Base-by-base conservation (phyloP, 257 asterid species). In the Lithospermum erythrorhizon region DNA sequence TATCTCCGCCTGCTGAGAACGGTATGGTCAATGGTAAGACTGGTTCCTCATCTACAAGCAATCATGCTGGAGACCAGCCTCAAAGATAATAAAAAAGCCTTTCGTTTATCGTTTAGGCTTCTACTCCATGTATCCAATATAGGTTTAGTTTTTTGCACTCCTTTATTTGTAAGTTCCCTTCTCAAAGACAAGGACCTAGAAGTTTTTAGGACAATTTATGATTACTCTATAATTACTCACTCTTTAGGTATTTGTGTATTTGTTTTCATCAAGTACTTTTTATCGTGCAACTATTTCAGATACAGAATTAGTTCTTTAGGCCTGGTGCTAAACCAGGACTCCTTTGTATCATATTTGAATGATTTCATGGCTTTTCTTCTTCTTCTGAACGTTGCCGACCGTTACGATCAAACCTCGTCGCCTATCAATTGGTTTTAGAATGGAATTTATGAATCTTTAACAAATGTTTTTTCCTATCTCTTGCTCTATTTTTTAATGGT, bases 31-130 rank as follows among this genome's bases (percentile, higher is more conserved):
- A 81, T 24, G 86, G 94, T 11, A 78, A 91, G 70, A 55, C 78
- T 20, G 95, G 88, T 60, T 83, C 95, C 0, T 75, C 93, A 2
- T 89, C 97, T 19, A 68, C 89, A 19, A 76, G 75, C 76, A 86
- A 79, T 73, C 97, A 82, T 64, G 86, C 80, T n/a, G 70, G 85
- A 2, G 97, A 89, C 45, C 90, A 83, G 62, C 82, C 64, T 70
- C 95, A 86, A 67, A 84, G 97, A 78, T 89, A 81, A 82, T 35
- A 19, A 18, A 30, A 35, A 32, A 22, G 21, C 56, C 9, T 57
- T 56, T 59, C 4, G 27, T 61, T 17, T 57, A n/a, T 10, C 52
- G 49, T 20, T 27, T 37, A 67, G 67, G 70, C 57, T 54, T 62
- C 66, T 48, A 67, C 77, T 83, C 85, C 76, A 83, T 71, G 58